Conservation (phyloP, 1,284 basidiomycete genomes). For the Thelephora terrestris region DNA sequence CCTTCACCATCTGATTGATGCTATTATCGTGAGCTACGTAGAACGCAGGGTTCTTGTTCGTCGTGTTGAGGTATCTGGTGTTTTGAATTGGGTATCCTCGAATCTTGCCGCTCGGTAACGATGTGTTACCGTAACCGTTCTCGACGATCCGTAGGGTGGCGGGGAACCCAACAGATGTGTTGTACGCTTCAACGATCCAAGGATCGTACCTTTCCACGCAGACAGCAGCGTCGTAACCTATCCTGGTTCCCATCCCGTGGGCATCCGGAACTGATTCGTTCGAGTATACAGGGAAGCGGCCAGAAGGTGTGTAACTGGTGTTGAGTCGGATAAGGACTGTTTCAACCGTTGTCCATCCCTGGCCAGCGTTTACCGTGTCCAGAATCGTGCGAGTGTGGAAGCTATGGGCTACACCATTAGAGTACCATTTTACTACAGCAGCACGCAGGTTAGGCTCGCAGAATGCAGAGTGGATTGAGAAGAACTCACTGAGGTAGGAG, state of each 20-base stretch:
- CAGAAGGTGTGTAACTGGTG: constrained; percentile 26
- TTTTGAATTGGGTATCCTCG: too few species aligned
- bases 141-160: constrained; percentile 21
- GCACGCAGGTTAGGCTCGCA: neutral
- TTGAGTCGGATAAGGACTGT: constrained; percentile 29
- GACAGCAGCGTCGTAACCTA: constrained; percentile 32
- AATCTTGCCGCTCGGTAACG: too few species aligned
- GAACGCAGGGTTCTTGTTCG: constrained; percentile 18
- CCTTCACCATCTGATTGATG: constrained; percentile 30
- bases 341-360: constrained; percentile 28
- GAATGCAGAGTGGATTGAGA: neutral
- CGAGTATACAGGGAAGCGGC: constrained; percentile 21
- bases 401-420: constrained; percentile 28
- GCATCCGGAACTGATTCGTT: constrained; percentile 15
- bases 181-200: constrained; percentile 31
- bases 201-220: constrained; percentile 33
- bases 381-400: constrained; percentile 20
- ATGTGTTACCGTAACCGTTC: constrained; percentile 12
- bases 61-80: constrained; percentile 19
- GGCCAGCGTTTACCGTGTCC: constrained; percentile 19
- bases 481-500: constrained; percentile 16
- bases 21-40: constrained; percentile 27
- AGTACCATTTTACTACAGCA: constrained; percentile 17
- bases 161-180: constrained; percentile 23
- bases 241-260: constrained; percentile 19